Percentiles rank a stretch among this genome's conserved stretches.
These are phyloP conservation scores for Pseudofabraea citricarpa DNA, from an alignment of 2,329 filamentous ascomycete species.

Conservation along the genomic window DNA sequence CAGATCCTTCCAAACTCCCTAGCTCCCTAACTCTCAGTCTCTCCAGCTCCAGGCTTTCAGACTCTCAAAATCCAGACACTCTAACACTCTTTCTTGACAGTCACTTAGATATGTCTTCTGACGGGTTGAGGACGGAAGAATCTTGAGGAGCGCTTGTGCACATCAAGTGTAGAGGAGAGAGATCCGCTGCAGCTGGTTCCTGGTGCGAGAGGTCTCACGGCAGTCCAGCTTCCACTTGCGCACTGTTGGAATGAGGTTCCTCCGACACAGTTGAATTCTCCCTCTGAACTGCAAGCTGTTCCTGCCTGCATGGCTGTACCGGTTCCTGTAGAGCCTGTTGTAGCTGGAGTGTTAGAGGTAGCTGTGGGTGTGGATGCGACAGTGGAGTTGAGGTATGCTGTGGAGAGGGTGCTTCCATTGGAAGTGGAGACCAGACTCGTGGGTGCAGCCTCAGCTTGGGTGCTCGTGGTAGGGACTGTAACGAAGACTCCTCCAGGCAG, in stretches of 20 bases:
- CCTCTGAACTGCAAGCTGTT: slow-evolving; percentile 39
- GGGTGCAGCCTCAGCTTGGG: not conserved
- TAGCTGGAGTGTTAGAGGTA: not conserved
- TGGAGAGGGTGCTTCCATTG: not conserved
- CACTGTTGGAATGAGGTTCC: slow-evolving; percentile 47
- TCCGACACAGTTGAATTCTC: slow-evolving; percentile 45
- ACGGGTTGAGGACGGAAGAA: slow-evolving; percentile 40
- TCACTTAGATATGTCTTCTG: too few relatives aligned
- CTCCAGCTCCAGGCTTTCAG: too few relatives aligned
- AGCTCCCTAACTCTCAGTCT: too few relatives aligned
- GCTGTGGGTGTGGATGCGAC: not conserved
- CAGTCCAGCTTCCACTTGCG: slow-evolving; percentile 43
- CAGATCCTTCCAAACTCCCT: too few relatives aligned
- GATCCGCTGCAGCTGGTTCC: slow-evolving; percentile 40
- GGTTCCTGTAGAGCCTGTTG: slow-evolving; percentile 1
- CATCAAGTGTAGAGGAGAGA: slow-evolving; percentile 30
- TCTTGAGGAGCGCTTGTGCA: not conserved
- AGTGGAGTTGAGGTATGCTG: too few relatives aligned
- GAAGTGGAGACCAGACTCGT: not conserved
- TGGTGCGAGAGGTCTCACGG: slow-evolving; percentile 31
- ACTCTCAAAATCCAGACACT: too few relatives aligned
- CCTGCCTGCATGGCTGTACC: slow-evolving; percentile 21
- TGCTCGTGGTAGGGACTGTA: not conserved
- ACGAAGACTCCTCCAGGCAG: not conserved
- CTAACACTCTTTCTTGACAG: too few relatives aligned